Percentiles rank a stretch among this genome's conserved stretches.
Conservation (phyloP, 805 yeast genomes). For the Metschnikowia koreensis region DNA sequence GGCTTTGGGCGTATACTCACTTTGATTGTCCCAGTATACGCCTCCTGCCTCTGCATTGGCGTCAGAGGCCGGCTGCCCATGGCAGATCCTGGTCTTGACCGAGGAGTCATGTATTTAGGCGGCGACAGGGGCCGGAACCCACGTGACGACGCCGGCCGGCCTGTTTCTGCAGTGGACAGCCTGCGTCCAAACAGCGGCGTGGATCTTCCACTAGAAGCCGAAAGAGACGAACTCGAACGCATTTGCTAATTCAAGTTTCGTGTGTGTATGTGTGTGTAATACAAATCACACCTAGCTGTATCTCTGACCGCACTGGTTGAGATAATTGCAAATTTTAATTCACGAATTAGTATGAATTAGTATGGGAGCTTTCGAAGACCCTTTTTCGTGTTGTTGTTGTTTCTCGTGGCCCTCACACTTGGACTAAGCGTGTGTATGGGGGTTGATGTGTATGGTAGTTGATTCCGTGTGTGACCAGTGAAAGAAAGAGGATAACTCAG, state of each 20-base stretch:
- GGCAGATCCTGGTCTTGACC: conserved; percentile 37
- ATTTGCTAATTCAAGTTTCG: neutral
- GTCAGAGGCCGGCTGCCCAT: conserved; percentile 40
- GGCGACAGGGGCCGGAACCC: conserved; percentile 33
- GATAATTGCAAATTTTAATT: no score
- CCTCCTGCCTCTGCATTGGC: conserved; percentile 35
- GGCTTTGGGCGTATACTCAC: conserved; percentile 84
- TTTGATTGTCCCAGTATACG: conserved; percentile 67
- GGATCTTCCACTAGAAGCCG: conserved; percentile 17
- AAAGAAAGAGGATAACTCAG: no score
- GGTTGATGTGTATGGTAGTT: neutral
- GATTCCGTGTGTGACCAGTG: neutral
- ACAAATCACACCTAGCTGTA: no score
- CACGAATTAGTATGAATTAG: no score
- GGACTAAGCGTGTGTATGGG: neutral
- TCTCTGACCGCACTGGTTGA: no score
- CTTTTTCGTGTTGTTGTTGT: neutral
- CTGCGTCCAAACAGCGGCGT: conserved; percentile 15
- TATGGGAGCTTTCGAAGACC: neutral
- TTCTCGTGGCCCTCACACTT: neutral
- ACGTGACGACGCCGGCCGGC: conserved; percentile 32
- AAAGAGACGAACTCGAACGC: conserved; percentile 20
- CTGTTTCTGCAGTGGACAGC: conserved; percentile 20
- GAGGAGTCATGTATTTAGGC: conserved; percentile 21
- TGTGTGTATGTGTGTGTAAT: neutral